Base-by-base conservation (phyloP, 2,329 filamentous ascomycete species). In the Cladosporium phlei region DNA sequence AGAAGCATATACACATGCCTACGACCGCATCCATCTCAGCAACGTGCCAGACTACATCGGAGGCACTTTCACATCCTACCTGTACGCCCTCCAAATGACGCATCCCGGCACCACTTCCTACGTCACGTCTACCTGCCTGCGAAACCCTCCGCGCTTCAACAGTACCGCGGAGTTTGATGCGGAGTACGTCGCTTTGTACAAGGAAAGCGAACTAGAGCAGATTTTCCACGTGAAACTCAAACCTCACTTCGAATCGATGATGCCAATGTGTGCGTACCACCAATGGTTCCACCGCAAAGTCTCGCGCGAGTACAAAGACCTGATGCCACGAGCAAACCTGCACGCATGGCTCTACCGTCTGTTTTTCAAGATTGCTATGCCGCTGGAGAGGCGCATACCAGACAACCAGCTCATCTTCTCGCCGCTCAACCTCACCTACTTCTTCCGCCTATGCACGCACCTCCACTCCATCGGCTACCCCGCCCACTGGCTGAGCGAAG, bases 371-470 rank as follows among this genome's bases (percentile, higher is more conserved):
- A 21, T 50, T 28, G 38, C 43, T 9, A 37, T 54, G 6, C 48
- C 54, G 3, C 24, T 14, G 33, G 35, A 19, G 16, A 29, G 20
- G 47, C n/a, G 12, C 21, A 27, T 4, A 10, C 33, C 21, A n/a
- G 21, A 19, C 2, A 21, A 8, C 17, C 11, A 21, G n/a, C 33
- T 24, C 12, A 52, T 54, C n/a, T 47, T 48, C 24, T 52, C 50
- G 20, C 54, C 52, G 10, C 43, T 54, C 7, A 56, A 56, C 24
- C 19, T 56, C 16, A 53, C 46, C 10, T 11, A 35, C 12, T 49
- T 53, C 39, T 37, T 49, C 16, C 43, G 46, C 16, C 32, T 56
- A 10, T 21, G 42, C 35, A 16, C n/a, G 6, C 52, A 53, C 20
- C 34, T 54, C 2, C 35, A 52, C 29, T 32, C 38, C 22, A 21